phyloP scores from a whole-genome alignment of 768 basidiomycete species.

The Crepidotus variabilis region DNA sequence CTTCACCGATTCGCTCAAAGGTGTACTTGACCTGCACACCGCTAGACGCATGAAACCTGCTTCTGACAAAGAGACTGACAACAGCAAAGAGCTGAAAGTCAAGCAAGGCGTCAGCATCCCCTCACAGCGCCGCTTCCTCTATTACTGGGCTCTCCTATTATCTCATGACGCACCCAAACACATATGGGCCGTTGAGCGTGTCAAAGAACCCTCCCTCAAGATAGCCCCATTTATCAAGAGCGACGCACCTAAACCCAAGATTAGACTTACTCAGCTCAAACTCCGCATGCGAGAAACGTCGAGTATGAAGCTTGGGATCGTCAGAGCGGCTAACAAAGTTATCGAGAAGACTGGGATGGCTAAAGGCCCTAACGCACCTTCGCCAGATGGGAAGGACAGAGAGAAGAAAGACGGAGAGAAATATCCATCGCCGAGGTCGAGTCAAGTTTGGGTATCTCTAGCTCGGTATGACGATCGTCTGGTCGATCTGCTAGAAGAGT shows the following conservation, averaged over 20 bases:
- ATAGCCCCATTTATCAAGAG: not conserved
- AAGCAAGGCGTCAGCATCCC: slow-evolving; percentile 76
- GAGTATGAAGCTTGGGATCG: slow-evolving; percentile 43
- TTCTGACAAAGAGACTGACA: slow-evolving; percentile 15
- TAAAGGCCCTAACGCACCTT: slow-evolving; percentile 9
- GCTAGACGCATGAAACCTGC: slow-evolving; percentile 61
- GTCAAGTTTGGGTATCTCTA: slow-evolving; percentile 65
- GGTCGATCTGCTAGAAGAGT: slow-evolving; percentile 56
- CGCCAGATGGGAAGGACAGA: not conserved
- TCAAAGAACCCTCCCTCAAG: not conserved
- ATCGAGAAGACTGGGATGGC: slow-evolving; percentile 42
- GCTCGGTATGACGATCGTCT: slow-evolving; percentile 78
- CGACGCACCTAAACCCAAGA: slow-evolving; percentile 31
- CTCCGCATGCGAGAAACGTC: slow-evolving; percentile 60
- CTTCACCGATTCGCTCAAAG: slow-evolving; percentile 40
- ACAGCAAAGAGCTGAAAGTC: slow-evolving; percentile 20
- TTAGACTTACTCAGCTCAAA: slow-evolving; percentile 53
- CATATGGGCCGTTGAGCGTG: slow-evolving; percentile 34
- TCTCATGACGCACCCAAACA: slow-evolving; percentile 49
- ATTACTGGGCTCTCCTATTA: slow-evolving; percentile 73
- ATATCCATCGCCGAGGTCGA: slow-evolving; percentile 22
- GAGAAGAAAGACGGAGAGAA: slow-evolving; percentile 14
- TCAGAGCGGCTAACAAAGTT: slow-evolving; percentile 54
- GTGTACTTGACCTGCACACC: slow-evolving; percentile 67
- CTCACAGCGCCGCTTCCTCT: slow-evolving; percentile 74